Base-by-base conservation (phyloP, 2,329 filamentous ascomycete genomes). In the Scopulariopsis brevicaulis region DNA sequence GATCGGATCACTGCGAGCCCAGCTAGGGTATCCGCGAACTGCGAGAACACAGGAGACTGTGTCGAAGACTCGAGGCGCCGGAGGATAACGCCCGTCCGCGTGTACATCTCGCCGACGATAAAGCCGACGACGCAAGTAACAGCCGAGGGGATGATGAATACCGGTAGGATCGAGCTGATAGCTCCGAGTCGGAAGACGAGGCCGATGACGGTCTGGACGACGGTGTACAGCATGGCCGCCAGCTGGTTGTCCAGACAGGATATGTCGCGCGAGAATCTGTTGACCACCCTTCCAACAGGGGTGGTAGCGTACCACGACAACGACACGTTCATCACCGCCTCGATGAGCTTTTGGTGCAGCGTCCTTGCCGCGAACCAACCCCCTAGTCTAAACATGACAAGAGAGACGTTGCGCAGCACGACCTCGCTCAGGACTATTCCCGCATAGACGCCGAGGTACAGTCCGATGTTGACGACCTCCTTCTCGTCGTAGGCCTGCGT, bases 221-320 rank as follows among this genome's bases (percentile, higher is more conserved):
- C 71, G 48, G 64, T 62, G 5, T 75, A 73, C 0, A 81, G 67
- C 70, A 78, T 73, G 1, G 70, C 68, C 22, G 74, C 72, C 7
- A 83, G 66, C 1, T 68, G 64, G 8, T 72, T 74, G 62, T 83
- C 81, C 56, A 83, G 73, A 0, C 79, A 80, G n/a, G 74, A 71
- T 65, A 82, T 81, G 60, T 83, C 80, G 40, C 79, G 77, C 1
- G 78, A 77, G 61, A 83, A 80, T 14, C 81, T 75, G 63, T 82
- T 81, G 58, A 78, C 73, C 58, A 80, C 74, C 48, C 79, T 74
- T 14, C 79, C 77, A 18, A 79, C 73, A 0, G 80, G 75, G 1
- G 79, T 73, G 53, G 76, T 67, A 64, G 81, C 80, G 63, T 79
- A 83, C 80, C 80, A 84, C 4, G 77, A 74, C 11, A 83, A 69